Evolutionary conservation across 345 rosid species (phyloP), one percentile per base, ranked within the genome.

Genomic region (Sonneratia alba): DNA sequence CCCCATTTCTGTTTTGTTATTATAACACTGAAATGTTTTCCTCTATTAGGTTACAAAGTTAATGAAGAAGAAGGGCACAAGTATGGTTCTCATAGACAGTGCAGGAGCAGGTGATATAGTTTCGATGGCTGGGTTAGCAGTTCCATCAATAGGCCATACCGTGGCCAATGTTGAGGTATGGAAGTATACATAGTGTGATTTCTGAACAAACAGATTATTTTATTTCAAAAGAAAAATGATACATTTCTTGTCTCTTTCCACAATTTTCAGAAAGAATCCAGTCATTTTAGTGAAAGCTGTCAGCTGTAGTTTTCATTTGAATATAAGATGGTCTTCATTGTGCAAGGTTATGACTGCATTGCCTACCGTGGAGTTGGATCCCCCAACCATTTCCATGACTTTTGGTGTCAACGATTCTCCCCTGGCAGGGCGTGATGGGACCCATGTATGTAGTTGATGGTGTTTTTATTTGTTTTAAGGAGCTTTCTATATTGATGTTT

Each of bases 361-460:
- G 74, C 97, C 99, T 19, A 75, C 89, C 64, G 75, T 90, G 71
- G 97, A 87, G 81, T 79, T 95, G 86, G 99, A 95, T 69, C 99
- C 99, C 56, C 99, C 97, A 72, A 95, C 99, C 68, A 95, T 95
- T 83, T 95, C 99, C 76, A 95, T 95, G 99, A 95, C 97, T 45
- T 95, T 95, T 77, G 85, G 97, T 76, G 97, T 92, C 75, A 95
- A 95, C 73, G 97, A 95, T 81, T 95, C 99, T 86, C 96, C 97
- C 10, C 83, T 92, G 79, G 97, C 97, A 70, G 99, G 99, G 74
- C 96, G 88, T 74, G 97, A 90, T 85, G 99, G 99, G 72, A 85
- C 82, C 56, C 93, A 87, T 68, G 97, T 95, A 89, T 75, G 97
- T 80, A 18, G 56, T 72, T 69, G 56, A 8, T 67, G 69, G 45